Conservation (phyloP, 441 rosid species). For the Croton laevigatus region DNA sequence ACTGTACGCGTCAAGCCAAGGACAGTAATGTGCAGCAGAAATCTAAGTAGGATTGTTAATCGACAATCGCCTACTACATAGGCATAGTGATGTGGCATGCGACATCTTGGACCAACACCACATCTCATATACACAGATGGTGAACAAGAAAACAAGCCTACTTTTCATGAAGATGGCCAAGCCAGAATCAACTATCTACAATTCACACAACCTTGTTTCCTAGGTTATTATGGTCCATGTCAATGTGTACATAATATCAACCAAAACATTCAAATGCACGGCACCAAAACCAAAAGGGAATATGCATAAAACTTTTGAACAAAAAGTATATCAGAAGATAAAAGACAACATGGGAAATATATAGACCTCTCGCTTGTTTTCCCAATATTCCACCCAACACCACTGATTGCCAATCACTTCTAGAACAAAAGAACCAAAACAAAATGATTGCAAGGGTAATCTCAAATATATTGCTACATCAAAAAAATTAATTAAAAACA, state of each 20-base stretch:
- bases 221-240: background rate
- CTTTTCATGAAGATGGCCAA: background rate
- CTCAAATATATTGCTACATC: background rate
- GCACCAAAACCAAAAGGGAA: background rate
- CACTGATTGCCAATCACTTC: constrained; percentile 7
- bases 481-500: background rate
- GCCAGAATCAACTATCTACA: background rate
- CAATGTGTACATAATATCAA: background rate
- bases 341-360: background rate
- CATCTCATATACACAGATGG: background rate
- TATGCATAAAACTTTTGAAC: background rate
- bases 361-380: background rate
- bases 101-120: background rate
- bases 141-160: background rate
- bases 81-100: background rate
- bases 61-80: background rate
- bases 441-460: background rate
- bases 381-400: background rate
- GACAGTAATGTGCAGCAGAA: background rate
- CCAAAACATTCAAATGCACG: background rate
- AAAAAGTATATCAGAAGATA: background rate
- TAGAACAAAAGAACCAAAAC: background rate
- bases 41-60: background rate
- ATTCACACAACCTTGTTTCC: background rate
- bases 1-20: background rate